Conservation (phyloP, 306 rosid genomes). For the Vicia sativa region DNA sequence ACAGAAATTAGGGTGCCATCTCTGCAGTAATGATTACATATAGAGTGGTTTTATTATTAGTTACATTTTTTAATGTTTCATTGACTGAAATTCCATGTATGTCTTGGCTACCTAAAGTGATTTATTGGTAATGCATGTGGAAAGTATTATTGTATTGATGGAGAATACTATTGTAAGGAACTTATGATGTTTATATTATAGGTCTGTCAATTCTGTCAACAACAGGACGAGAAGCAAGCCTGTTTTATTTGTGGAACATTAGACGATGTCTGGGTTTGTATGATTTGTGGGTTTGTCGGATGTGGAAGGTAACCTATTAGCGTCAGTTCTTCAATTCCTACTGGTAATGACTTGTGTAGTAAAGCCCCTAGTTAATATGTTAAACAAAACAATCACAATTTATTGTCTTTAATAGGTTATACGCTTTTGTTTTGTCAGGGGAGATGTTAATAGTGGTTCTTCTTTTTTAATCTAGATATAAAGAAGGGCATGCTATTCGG, state of each 20-base stretch:
- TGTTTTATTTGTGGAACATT: constrained; percentile 80
- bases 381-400: constrained; percentile 17
- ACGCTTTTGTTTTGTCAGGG: constrained; percentile 7
- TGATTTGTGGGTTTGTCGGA: constrained; percentile 93
- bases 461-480: constrained; percentile 58
- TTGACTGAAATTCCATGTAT: constrained; percentile 24
- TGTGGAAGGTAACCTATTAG: constrained; percentile 79
- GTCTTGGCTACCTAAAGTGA: background rate
- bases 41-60: constrained; percentile 25
- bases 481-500: constrained; percentile 90
- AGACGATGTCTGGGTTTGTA: constrained; percentile 85
- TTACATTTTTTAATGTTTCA: background rate
- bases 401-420: constrained; percentile 2
- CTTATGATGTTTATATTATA: constrained; percentile 47
- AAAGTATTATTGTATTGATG: constrained; percentile 34
- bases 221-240: constrained; percentile 77
- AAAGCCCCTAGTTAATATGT: constrained; percentile 8
- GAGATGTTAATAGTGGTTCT: constrained; percentile 14
- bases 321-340: constrained; percentile 33
- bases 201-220: constrained; percentile 91
- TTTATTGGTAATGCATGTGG: constrained; percentile 9
- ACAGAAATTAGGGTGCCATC: background rate
- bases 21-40: constrained; percentile 12
- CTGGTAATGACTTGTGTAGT: constrained; percentile 29
- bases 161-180: constrained; percentile 36